Base-by-base conservation (phyloP, 805 yeast genomes). In the Kuraishia cidri region DNA sequence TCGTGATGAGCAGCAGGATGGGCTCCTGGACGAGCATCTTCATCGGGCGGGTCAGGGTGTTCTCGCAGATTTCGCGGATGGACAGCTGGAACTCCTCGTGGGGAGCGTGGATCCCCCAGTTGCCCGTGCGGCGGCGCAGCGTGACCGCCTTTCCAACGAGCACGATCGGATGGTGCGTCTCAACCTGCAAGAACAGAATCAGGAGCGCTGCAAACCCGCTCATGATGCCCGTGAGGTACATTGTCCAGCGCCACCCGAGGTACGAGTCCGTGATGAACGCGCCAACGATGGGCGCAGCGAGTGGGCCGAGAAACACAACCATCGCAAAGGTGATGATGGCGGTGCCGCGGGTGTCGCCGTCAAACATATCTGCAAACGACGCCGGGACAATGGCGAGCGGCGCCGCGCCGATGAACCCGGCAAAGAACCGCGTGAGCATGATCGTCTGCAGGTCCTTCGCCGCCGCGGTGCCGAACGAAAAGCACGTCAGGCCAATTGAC, bases 321-420 rank as follows among this genome's bases (percentile, higher is more conserved):
- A 81, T 66, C 2, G 84, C 65, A 46, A 86, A 87, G 12, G 79
- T 41, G 7, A 78, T 63, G 44, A 84, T 64, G 20, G 95, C 94
- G 32, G 66, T 69, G 44, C 96, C 96, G 57, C 96, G 72, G 14
- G 64, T 50, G 23, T 52, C 52, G 37, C 75, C 73, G 42, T 69
- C 72, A 50, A 75, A 85, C 66, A 85, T 67, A 54, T 87, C 96
- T 6, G 94, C 82, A 62, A 85, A 79, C 0, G 80, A 69, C 31
- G 95, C 95, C 17, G 95, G 94, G 7, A 77, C 87, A 27, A 84
- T 85, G 20, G 83, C 90, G 47, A 87, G 54, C 1, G 94, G 86
- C 25, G 92, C 86, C 13, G 94, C 85, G 42, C 94, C 95, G 36
- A 79, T 56, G 46, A 77, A 69, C 36, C 95, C 94, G 19, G 79